Evolutionary conservation across 257 asterid species (phyloP).

Genomic region (Solanum chmielewskii): DNA sequence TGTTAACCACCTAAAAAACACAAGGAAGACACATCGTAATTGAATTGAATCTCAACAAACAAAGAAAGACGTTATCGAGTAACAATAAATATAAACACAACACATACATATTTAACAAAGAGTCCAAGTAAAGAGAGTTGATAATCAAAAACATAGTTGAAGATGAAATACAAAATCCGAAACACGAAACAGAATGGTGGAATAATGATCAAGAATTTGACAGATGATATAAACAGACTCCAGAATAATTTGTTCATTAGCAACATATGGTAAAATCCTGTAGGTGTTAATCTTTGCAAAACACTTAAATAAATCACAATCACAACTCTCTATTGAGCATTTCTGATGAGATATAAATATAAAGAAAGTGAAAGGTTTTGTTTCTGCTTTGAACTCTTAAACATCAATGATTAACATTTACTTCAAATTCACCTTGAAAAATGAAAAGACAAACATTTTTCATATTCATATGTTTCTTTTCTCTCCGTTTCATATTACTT

Average conservation of each 20-base stretch:
- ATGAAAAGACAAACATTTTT: too few relatives aligned
- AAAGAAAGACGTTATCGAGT: background rate
- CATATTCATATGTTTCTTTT: too few relatives aligned
- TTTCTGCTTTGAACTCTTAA: background rate
- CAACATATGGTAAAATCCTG: background rate
- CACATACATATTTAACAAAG: background rate
- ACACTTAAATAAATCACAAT: too few relatives aligned
- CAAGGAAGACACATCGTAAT: background rate
- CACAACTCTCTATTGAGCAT: too few relatives aligned
- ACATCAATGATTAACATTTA: background rate
- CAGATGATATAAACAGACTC: background rate
- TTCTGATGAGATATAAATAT: background rate
- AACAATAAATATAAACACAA: background rate
- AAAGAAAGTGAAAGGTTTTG: background rate
- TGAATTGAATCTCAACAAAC: background rate
- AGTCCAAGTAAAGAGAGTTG: background rate
- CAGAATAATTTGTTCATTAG: background rate
- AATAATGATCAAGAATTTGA: background rate
- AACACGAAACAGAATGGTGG: background rate
- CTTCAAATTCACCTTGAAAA: too few relatives aligned
- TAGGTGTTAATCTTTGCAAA: background rate
- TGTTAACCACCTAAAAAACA: conserved; percentile 32
- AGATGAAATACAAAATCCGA: background rate
- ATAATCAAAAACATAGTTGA: background rate
- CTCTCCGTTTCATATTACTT: too few relatives aligned